phyloP scores from a whole-genome alignment of 192 early-diverging fungal genomes.

The Mortierella alpina region DNA sequence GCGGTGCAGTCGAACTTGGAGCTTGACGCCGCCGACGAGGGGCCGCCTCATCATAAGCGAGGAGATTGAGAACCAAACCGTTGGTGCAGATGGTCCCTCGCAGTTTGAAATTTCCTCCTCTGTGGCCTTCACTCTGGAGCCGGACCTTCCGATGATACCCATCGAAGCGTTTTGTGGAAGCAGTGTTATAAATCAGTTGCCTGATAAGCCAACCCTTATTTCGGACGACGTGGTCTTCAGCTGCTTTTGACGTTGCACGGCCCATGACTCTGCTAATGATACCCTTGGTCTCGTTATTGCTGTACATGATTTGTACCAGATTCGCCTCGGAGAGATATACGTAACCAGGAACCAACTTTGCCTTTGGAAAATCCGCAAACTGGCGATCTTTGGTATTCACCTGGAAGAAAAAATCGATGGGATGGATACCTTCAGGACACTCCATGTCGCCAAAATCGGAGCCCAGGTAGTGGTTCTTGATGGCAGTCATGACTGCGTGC shows the following conservation, averaged over 20 bases:
- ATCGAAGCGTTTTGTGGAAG: neutral
- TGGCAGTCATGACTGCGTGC: no score
- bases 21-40: neutral
- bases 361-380: conserved; percentile 1
- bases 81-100: conserved; percentile 7
- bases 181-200: neutral
- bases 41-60: neutral
- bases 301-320: neutral
- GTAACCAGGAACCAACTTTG: neutral
- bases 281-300: neutral
- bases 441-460: neutral
- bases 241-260: neutral
- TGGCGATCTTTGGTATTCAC: neutral
- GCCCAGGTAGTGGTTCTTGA: no score
- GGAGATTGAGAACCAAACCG: neutral
- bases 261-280: neutral
- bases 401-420: neutral
- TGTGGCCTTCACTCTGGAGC: neutral
- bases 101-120: neutral
- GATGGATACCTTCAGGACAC: neutral
- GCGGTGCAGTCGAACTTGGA: no score
- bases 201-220: neutral
- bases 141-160: neutral
- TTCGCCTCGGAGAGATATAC: neutral
- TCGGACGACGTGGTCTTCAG: neutral